Conservation (phyloP, 352 stramenopile species). For the Plasmopara muralis region DNA sequence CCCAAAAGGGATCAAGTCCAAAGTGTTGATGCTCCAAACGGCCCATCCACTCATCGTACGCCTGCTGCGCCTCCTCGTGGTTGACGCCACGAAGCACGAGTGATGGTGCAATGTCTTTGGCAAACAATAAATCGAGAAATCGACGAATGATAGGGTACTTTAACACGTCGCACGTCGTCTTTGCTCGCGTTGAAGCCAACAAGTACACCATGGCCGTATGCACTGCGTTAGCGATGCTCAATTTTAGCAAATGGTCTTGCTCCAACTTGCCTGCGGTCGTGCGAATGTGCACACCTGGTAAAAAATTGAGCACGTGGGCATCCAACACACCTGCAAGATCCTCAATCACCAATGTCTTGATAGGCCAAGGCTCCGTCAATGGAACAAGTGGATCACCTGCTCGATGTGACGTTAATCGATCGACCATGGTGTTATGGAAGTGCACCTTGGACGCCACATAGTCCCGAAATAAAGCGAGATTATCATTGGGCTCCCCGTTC, state of each 20-base stretch:
- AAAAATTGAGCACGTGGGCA: constrained; percentile 9
- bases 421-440: constrained; percentile 86
- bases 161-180: constrained; percentile 12
- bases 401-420: constrained; percentile 59
- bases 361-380: constrained; percentile 49
- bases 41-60: constrained; percentile 82
- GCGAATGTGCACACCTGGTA: constrained; percentile 54
- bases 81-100: constrained; percentile 29
- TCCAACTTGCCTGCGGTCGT: constrained; percentile 40
- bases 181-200: constrained; percentile 39
- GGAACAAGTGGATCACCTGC: constrained; percentile 43
- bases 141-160: constrained; percentile 32
- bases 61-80: constrained; percentile 29
- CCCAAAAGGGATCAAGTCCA: constrained; percentile 91
- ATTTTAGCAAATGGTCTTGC: constrained; percentile 85
- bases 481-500: constrained; percentile 6
- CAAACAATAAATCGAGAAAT: constrained; percentile 80
- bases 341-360: constrained; percentile 66
- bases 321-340: constrained; percentile 47
- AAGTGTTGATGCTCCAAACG: constrained; percentile 80
- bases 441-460: constrained; percentile 47
- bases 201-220: constrained; percentile 89
- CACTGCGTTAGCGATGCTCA: constrained; percentile 89
- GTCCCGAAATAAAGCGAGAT: constrained; percentile 17
- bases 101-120: constrained; percentile 67